Evolutionary conservation across 2,329 filamentous ascomycete genomes (phyloP), one percentile per base, ranked within the genome.

Genomic region (Golovinomyces cichoracearum): DNA sequence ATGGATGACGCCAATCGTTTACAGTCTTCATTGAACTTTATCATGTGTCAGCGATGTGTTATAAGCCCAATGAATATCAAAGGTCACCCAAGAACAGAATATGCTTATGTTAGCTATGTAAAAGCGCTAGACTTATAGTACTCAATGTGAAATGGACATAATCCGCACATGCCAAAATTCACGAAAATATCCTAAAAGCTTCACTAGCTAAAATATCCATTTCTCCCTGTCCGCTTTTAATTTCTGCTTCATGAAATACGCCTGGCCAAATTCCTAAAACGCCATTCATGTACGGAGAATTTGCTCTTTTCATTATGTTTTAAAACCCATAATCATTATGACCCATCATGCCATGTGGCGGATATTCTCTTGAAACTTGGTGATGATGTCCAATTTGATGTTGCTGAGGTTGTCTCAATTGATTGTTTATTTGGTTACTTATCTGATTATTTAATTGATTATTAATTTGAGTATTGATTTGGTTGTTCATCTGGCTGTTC

Each of bases 351-450:
- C 53, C 54, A 21, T 53, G 53, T 26, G 57, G 56, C 17, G 51
- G 53, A 52, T 58, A 59, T 15, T 55, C 55, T 50, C 56, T 53
- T 38, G 53, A 54, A 49, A 56, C 55, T 4, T 48, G 35, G 29
- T 33, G 29, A 15, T 54, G 55, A 22, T 53, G 53, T 31, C 48
- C 50, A 21, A 48, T 48, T 25, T 53, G 55, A 49, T 57, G 56
- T 22, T 55, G 57, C 13, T 49, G 51, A 31, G 53, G 54, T 53
- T 53, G 29, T 9, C 29, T 33, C 56, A 58, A 56, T 35, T 55
- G 55, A 26, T 53, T 55, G 26, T 40, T 47, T 13, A 85, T 63
- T n/a, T n/a, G n/a, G n/a, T n/a, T n/a, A n/a, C n/a, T n/a, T n/a
- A n/a, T n/a, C n/a, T n/a, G n/a, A n/a, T n/a, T n/a, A n/a, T n/a